Base-by-base conservation (phyloP, 2,329 filamentous ascomycete genomes). In the Stachybotrys elegans region DNA sequence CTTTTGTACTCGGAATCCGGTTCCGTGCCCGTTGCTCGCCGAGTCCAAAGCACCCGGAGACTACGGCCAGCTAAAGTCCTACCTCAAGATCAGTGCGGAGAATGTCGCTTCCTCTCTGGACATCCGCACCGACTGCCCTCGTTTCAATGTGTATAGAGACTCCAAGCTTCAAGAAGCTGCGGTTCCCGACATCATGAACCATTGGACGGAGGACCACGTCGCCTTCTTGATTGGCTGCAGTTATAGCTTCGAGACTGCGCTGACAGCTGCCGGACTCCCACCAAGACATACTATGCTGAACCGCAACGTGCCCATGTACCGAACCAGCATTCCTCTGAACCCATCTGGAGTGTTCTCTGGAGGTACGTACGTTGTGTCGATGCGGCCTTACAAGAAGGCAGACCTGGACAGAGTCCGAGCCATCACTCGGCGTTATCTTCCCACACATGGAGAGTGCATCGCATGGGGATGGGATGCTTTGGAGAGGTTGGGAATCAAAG, bases 191-290 rank as follows among this genome's bases (percentile, higher is more conserved):
- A 65, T 85, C 14, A 51, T 60, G 1, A 53, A 61, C 2, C 59
- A 78, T 32, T 85, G 81, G 81, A 72, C 69, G 0, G 56, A 66
- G 5, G 71, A 81, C 49, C 78, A 85, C 51, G 73, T 81, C 20
- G 81, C 70, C 0, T 85, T 82, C 54, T 57, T 84, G 36, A 75
- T 85, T 48, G 81, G 80, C 8, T 85, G 81, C 56, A 79, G 73
- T 1, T 84, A 76, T 66, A 79, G 72, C 51, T 85, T 85, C 55
- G 81, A 84, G 57, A 61, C 68, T 3, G 79, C 79, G 4, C 69
- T 85, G 19, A 54, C 60, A 1, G 58, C 55, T 0, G 73, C 73
- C 0, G 75, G 74, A 0, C 60, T 85, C 6, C 51, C 65, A 6
- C 73, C 79, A 2, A 66, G 71, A 3, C 79, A 85, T 52, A 61